Evolutionary conservation across 768 basidiomycete species (phyloP).

Genomic region (Mycena galericulata): DNA sequence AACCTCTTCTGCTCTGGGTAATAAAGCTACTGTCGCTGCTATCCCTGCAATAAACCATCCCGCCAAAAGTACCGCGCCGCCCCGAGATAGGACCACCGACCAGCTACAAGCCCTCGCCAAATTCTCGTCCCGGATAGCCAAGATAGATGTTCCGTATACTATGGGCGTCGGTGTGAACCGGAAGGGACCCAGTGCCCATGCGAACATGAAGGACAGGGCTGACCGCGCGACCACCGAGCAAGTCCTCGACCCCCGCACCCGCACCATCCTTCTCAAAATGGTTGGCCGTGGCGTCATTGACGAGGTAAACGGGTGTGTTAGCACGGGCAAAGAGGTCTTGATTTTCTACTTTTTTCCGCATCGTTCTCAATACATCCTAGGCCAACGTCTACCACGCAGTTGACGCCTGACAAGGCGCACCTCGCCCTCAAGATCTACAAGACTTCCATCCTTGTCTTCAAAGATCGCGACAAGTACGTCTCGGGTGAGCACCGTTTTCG

Average conservation of each 20-base stretch:
- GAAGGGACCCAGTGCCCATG: slow-evolving; percentile 90
- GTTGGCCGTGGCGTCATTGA: slow-evolving; percentile 89
- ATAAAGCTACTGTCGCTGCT: slow-evolving; percentile 63
- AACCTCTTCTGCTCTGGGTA: slow-evolving; percentile 62
- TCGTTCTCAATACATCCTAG: slow-evolving; percentile 52
- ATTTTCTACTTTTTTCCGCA: background rate
- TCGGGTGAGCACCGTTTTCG: slow-evolving; percentile 96
- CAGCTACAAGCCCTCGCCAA: slow-evolving; percentile 82
- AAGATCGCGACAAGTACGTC: slow-evolving; percentile 97
- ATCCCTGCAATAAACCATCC: slow-evolving; percentile 83
- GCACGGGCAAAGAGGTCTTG: slow-evolving; percentile 94
- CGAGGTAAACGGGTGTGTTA: slow-evolving; percentile 95
- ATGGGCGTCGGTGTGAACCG: slow-evolving; percentile 85
- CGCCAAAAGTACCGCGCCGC: slow-evolving; percentile 39
- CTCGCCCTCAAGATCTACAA: slow-evolving; percentile 98
- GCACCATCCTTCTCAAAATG: slow-evolving; percentile 96
- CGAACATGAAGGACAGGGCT: slow-evolving; percentile 94
- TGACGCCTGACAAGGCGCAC: slow-evolving; percentile 65
- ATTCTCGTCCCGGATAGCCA: slow-evolving; percentile 79
- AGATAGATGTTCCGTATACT: slow-evolving; percentile 80
- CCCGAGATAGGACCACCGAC: slow-evolving; percentile 73
- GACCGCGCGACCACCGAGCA: slow-evolving; percentile 98
- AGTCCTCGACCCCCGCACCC: slow-evolving; percentile 95
- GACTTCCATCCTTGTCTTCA: slow-evolving; percentile 97
- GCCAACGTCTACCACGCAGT: slow-evolving; percentile 98